Conservation (phyloP, 129 eudicot species). For the Arctium lappa region DNA sequence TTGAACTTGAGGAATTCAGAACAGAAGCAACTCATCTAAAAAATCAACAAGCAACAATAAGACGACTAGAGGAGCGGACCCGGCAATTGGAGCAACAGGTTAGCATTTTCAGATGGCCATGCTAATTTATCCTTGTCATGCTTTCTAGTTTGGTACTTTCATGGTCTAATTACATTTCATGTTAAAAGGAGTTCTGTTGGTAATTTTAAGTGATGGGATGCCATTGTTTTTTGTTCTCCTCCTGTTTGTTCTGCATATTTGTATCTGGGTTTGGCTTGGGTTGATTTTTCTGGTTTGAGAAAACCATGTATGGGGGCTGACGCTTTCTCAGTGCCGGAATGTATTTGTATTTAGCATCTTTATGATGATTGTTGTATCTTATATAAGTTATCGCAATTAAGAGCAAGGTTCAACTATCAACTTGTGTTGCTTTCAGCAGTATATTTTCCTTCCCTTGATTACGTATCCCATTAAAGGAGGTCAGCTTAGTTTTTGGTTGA, state of each 20-base stretch:
- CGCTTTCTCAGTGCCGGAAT: too few species aligned
- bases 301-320: too few species aligned
- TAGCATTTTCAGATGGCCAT: conserved; percentile 3
- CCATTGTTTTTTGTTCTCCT: neutral
- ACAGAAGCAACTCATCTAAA: conserved; percentile 92
- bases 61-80: conserved; percentile 93
- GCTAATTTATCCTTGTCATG: neutral
- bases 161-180: neutral
- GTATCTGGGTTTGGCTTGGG: neutral
- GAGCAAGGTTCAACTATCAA: neutral
- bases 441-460: neutral
- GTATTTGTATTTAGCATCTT: neutral
- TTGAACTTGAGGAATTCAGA: conserved; percentile 93
- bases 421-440: neutral
- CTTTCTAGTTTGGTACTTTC: neutral
- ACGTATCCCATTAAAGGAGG: neutral
- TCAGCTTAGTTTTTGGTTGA: neutral
- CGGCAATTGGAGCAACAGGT: conserved; percentile 97
- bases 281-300: neutral
- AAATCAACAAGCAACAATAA: conserved; percentile 96
- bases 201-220: neutral
- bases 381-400: neutral
- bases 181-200: neutral
- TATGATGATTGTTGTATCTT: neutral
- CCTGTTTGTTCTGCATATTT: neutral